Evolutionary conservation across 2,329 filamentous ascomycete species (phyloP).

Genomic region (Pseudogymnoascus sp.): DNA sequence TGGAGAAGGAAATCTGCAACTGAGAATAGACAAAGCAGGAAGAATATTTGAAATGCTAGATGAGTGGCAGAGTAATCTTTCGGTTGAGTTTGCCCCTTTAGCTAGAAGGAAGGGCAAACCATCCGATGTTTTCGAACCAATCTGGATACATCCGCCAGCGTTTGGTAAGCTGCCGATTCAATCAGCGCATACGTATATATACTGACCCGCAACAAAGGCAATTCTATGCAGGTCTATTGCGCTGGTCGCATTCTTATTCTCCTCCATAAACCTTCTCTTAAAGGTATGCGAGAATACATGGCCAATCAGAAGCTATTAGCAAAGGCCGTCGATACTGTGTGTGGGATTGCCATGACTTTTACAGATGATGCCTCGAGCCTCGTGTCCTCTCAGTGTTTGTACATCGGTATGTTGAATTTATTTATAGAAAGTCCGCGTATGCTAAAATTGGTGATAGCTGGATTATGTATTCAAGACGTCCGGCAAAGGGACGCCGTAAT

Average conservation of each 20-base stretch:
- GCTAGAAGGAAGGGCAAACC: slow-evolving; percentile 26
- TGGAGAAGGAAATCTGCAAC: slow-evolving; percentile 33
- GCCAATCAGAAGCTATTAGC: slow-evolving; percentile 35
- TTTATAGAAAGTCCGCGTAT: not conserved
- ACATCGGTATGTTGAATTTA: slow-evolving; percentile 23
- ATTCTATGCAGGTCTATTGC: slow-evolving; percentile 42
- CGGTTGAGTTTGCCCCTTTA: slow-evolving; percentile 33
- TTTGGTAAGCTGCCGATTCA: slow-evolving; percentile 27
- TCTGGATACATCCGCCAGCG: slow-evolving; percentile 43
- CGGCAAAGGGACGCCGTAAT: slow-evolving; percentile 31
- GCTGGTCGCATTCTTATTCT: slow-evolving; percentile 45
- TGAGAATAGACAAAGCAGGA: slow-evolving; percentile 38
- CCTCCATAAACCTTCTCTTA: slow-evolving; percentile 42
- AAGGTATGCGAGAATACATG: slow-evolving; percentile 40
- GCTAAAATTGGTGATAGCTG: slow-evolving; percentile 25
- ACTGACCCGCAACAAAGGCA: not conserved
- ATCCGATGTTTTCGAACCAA: slow-evolving; percentile 34
- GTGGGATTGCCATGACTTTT: slow-evolving; percentile 40
- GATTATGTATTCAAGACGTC: slow-evolving; percentile 34
- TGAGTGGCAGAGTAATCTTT: slow-evolving; percentile 35
- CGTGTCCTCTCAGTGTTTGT: slow-evolving; percentile 37
- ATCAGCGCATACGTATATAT: slow-evolving; percentile 28
- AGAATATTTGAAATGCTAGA: slow-evolving; percentile 39
- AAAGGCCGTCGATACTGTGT: slow-evolving; percentile 40
- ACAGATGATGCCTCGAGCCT: slow-evolving; percentile 35